Percentiles rank a stretch among this genome's conserved stretches.
These are phyloP conservation scores for Ophiocordyceps camponoti-floridani DNA, from an alignment of 2,329 filamentous ascomycete species.

Conservation along the genomic window DNA sequence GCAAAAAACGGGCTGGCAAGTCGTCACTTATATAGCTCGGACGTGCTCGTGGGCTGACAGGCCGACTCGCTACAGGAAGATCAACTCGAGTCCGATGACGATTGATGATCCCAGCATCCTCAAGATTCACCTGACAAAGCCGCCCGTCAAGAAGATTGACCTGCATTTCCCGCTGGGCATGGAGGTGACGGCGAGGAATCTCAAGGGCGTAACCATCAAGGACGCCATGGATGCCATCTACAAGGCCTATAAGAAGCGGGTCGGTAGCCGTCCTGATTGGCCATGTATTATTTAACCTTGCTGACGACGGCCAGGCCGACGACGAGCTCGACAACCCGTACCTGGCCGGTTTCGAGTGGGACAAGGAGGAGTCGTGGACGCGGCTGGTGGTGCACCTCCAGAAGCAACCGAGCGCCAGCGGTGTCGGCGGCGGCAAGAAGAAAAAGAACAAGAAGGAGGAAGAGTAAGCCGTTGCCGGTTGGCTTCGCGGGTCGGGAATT, in stretches of 20 bases:
- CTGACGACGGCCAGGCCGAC: conserved; percentile 42
- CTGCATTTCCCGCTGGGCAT: conserved; percentile 78
- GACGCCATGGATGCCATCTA: conserved; percentile 89
- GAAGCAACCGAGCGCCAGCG: conserved; percentile 41
- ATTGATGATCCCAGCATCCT: conserved; percentile 74
- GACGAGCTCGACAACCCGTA: conserved; percentile 80
- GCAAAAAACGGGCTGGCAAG: conserved; percentile 76
- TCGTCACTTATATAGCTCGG: conserved; percentile 12
- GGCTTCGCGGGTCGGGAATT: conserved; percentile 23
- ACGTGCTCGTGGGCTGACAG: not conserved
- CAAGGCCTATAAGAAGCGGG: conserved; percentile 95
- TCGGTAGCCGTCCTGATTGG: conserved; percentile 20
- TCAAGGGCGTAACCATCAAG: conserved; percentile 93
- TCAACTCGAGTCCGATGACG: conserved; percentile 66
- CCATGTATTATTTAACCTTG: not conserved
- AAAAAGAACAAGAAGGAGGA: conserved; percentile 49
- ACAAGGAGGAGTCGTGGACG: conserved; percentile 82
- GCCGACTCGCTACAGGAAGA: conserved; percentile 45
- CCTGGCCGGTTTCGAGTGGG: conserved; percentile 91
- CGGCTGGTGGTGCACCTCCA: conserved; percentile 73
- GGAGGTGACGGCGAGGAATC: conserved; percentile 75
- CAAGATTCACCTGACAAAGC: conserved; percentile 62
- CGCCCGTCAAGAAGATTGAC: conserved; percentile 86
- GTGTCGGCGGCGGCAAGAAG: conserved; percentile 41
- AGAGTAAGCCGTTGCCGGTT: conserved; percentile 20